Evolutionary conservation across 2,329 filamentous ascomycete species (phyloP), one percentile per base, ranked within the genome.

Genomic region (Rhynchosporium agropyri): DNA sequence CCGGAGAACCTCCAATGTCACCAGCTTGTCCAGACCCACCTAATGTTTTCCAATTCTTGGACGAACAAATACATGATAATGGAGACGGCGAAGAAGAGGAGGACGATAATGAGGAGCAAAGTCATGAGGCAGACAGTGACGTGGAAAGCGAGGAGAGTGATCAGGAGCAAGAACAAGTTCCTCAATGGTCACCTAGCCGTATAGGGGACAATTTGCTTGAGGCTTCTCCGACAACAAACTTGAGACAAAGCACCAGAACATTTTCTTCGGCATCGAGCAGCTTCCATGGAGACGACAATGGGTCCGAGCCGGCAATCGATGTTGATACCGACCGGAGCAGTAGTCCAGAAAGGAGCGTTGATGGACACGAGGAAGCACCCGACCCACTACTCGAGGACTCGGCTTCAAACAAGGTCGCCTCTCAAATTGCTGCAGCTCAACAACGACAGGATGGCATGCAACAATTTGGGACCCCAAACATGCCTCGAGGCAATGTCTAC

Each of bases 121-220:
- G 85, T 79, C 0, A 81, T 71, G 64, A 87, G 85, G 5, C 81
- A 80, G 0, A 81, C 78, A 26, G 89, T 82, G 28, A 86, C 77
- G 4, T 79, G 74, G 69, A 89, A 89, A 0, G 83, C 80, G 8
- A 88, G 69, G 1, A 88, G 77, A 0, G 87, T 86, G 0, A 85
- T 74, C 5, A 88, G 74, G 1, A 89, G 33, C 6, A 36, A 20
- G 61, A 64, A 20, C 46, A 49, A 20, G 20, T 29, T 3, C 31
- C 66, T 13, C 62, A 62, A 51, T 71, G 71, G 69, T 31, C 60
- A 8, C 56, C 60, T 20, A 60, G 63, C 10, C 59, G 61, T 28
- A 59, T 65, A 0, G 61, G 65, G 20, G 33, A 49, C 7, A 33
- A 51, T 20, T 61, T 51, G 12, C 29, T 64, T 7, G 62, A 62